Evolutionary conservation across 257 asterid species (phyloP), one percentile per base, ranked within the genome.

Genomic region (Cinchona pubescens): DNA sequence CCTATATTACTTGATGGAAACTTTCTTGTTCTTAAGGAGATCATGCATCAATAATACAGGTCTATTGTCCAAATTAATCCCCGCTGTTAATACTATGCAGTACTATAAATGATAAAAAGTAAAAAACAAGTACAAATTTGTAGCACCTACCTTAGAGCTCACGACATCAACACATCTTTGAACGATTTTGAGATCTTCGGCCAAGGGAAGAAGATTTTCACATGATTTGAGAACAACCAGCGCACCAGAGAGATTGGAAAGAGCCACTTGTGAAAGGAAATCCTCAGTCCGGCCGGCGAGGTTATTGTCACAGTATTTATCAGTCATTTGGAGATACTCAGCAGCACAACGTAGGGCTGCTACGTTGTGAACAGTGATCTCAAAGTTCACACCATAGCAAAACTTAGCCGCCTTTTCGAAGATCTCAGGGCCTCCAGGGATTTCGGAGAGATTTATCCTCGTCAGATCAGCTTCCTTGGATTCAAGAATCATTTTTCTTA

Each of bases 351-450:
- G 83, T 7, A 95, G 89, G 4, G 96, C 94, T 0, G 96, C 99
- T 7, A 95, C 96, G 88, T 92, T 92, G 40, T 95, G 92, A 15
- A 95, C 96, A 1, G 97, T 95, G 86, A 92, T 95, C 89, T 95
- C 98, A 70, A 95, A 95, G 88, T 95, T 95, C 29, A 91, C 96
- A 3, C 97, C 97, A 8, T 92, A 95, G 83, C 99, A 95, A 79
- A 95, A 95, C 55, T 92, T 95, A 0, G 99, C 98, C 7, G 99
- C 88, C 63, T 88, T 95, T 46, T 95, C 99, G 40, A 95, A 95
- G 38, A 88, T 88, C 70, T 95, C 97, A 18, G 98, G 90, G 11
- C 99, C 99, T 3, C 99, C 99, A 0, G 99, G 98, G 2, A 95
- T 87, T 48, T 83, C 90, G 0, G 98, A 88, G 29, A 95, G 89